phyloP scores from a whole-genome alignment of 2,329 filamentous ascomycete species.

The Ceratocystiopsis minuta region DNA sequence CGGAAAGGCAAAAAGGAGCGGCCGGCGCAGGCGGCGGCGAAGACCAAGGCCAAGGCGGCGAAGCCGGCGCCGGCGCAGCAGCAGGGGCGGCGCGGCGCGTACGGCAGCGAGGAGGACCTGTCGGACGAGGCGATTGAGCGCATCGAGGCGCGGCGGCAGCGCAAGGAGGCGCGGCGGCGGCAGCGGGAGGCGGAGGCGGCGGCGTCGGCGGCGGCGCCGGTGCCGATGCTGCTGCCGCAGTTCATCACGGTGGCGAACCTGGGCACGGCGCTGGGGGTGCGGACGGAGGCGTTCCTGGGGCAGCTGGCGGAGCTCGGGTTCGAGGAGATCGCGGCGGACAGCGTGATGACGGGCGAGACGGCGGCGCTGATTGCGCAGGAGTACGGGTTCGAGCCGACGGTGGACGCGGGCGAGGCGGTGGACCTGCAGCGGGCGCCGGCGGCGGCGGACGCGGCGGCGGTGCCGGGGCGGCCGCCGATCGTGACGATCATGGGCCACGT shows the following conservation, averaged over 20 bases:
- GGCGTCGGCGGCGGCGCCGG: conserved; percentile 25
- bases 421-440: conserved; percentile 57
- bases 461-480: conserved; percentile 71
- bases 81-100: conserved; percentile 5
- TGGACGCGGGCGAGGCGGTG: conserved; percentile 44
- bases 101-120: conserved; percentile 24
- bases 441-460: conserved; percentile 44
- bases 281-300: conserved; percentile 48
- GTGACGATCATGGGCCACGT: conserved; percentile 99
- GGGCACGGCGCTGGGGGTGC: conserved; percentile 55
- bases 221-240: conserved; percentile 61
- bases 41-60: neutral
- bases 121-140: conserved; percentile 16
- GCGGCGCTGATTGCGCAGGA: conserved; percentile 81
- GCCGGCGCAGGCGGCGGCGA: neutral
- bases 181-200: conserved; percentile 20
- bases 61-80: too few species aligned
- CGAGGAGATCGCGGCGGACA: conserved; percentile 63
- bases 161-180: conserved; percentile 25
- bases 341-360: conserved; percentile 78
- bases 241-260: conserved; percentile 80
- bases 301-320: conserved; percentile 79
- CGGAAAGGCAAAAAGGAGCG: conserved; percentile 3
- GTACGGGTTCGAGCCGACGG: conserved; percentile 75
- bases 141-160: conserved; percentile 21